Evolutionary conservation across 2,329 filamentous ascomycete genomes (phyloP), one percentile per base, ranked within the genome.

Genomic region (Botrytis elliptica): DNA sequence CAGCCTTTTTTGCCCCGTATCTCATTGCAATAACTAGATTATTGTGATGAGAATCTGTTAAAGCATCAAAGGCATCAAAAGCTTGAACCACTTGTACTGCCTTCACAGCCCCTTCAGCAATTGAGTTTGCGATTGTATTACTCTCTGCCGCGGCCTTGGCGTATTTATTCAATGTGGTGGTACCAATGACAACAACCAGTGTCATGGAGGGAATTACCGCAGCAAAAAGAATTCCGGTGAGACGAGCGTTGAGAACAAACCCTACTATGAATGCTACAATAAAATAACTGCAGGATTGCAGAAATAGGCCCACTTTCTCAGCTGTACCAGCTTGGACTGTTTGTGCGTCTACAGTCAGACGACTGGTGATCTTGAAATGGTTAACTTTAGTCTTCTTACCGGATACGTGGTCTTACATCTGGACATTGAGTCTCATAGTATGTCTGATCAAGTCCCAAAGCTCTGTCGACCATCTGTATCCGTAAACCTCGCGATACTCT

Each of bases 251-350:
- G 75, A 88, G 86, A 78, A 87, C 85, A 75, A 90, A 90, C 1
- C 87, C 88, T 33, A 90, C 86, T 25, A 88, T 84, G 74, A 88
- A 90, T 2, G 88, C 85, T 0, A 87, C 86, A 46, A 90, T 77
- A 75, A 90, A 90, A 79, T 88, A 90, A 0, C 87, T 87, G n/a
- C 88, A 76, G 38, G 85, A 87, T 25, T 85, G 83, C 4, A 90
- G 82, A 73, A 85, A 86, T 20, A 90, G 85, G 36, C 88, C 88
- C 25, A 89, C 88, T 90, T 90, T 81, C 49, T 90, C 88, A 2
- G 86, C 86, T 0, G 88, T 89, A 18, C 88, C 88, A 1, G 85
- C 84, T 67, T 88, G 88, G 65, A 90, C 87, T 0, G 86, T 85
- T 75, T 88, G 85, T 5, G 89, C 86, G 77, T 90, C 88, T 62